Evolutionary conservation across 1,139 yeast species (phyloP).

Genomic region (Yamadazyma aaseri): DNA sequence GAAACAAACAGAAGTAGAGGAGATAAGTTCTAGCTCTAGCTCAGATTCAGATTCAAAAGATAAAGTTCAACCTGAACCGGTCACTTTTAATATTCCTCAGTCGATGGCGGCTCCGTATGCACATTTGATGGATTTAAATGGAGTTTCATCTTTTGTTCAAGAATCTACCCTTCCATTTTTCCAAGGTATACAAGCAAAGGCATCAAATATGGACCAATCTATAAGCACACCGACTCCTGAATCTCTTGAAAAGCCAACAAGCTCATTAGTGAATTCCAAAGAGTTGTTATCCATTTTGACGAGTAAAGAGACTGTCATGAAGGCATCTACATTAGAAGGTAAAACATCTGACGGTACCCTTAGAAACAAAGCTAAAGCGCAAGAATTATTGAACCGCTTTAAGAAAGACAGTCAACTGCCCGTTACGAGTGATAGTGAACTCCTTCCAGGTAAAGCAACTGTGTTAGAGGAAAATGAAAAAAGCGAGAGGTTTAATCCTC

Average conservation of each 20-base stretch:
- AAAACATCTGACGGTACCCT: conserved; percentile 19
- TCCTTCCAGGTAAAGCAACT: conserved; percentile 13
- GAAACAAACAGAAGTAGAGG: conserved; percentile 17
- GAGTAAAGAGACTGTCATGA: conserved; percentile 22
- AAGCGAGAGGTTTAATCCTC: conserved; percentile 12
- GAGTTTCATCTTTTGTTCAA: conserved; percentile 17
- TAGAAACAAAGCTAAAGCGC: conserved; percentile 37
- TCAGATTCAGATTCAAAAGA: conserved; percentile 1
- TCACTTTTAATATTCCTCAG: conserved; percentile 16
- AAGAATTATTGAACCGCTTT: conserved; percentile 38
- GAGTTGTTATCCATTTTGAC: conserved; percentile 54
- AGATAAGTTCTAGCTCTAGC: conserved; percentile 5
- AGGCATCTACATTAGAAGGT: conserved; percentile 12
- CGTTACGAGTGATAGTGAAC: conserved; percentile 2
- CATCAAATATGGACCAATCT: conserved; percentile 7
- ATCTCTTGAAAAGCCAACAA: conserved; percentile 40
- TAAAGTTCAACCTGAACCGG: conserved; percentile 3
- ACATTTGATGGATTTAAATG: conserved; percentile 13
- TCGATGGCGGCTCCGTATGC: conserved; percentile 20
- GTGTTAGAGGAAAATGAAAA: conserved; percentile 11
- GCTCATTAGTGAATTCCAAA: conserved; percentile 43
- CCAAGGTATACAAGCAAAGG: conserved; percentile 10
- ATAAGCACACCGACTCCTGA: conserved; percentile 42
- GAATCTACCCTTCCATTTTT: conserved; percentile 15
- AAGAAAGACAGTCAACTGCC: conserved; percentile 11